phyloP scores from a whole-genome alignment of 495 filamentous ascomycete species.

The Penicillium subrubescens region DNA sequence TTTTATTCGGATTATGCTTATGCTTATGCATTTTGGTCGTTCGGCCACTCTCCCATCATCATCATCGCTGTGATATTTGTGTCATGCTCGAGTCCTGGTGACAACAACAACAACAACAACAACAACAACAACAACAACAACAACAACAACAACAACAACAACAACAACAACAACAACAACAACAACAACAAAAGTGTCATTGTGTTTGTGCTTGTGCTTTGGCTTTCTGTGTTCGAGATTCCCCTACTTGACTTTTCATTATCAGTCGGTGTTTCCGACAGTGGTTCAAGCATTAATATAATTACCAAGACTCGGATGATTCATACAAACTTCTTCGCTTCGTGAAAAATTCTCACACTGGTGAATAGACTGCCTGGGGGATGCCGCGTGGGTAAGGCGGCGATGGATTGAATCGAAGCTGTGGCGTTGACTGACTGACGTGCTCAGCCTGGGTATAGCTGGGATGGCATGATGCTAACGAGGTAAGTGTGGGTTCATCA shows the following conservation, averaged over 20 bases:
- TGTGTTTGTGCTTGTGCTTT: constrained; percentile 7
- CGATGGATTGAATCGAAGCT: background rate
- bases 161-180: too few species aligned
- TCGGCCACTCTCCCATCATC: constrained; percentile 23
- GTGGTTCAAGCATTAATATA: constrained; percentile 32
- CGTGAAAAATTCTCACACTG: background rate
- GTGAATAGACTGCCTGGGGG: background rate
- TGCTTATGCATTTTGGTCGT: background rate
- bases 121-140: too few species aligned
- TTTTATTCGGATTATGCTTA: background rate
- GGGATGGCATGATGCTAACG: background rate
- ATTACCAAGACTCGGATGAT: constrained; percentile 33
- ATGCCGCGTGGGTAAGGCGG: background rate
- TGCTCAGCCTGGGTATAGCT: background rate
- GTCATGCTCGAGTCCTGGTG: constrained; percentile 27
- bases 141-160: too few species aligned
- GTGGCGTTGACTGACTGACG: background rate
- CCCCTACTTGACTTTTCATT: background rate
- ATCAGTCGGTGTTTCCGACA: constrained; percentile 10
- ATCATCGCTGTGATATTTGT: constrained; percentile 3
- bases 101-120: constrained; percentile 32
- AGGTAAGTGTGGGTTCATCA: background rate
- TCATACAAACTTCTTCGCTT: background rate
- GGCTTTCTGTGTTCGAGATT: constrained; percentile 22
- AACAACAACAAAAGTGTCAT: constrained; percentile 32